Base-by-base conservation (phyloP, 805 yeast genomes). In the Metschnikowia anglica region DNA sequence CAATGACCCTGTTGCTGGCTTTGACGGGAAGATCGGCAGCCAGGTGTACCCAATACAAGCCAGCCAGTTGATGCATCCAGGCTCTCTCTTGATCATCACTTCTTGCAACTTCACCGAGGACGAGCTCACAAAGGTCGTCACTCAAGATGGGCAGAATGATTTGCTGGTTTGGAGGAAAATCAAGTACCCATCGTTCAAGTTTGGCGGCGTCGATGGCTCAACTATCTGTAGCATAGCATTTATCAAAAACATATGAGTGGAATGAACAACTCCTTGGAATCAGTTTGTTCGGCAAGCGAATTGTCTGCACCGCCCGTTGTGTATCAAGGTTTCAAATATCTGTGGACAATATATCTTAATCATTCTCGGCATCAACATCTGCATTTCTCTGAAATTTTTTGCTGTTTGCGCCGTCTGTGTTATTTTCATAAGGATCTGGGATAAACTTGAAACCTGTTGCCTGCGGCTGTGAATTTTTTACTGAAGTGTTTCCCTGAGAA, bases 21-120 rank as follows among this genome's bases (percentile, higher is more conserved):
- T 76, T 45, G 73, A 64, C 7, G 72, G 69, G 6, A 66, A 70
- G 44, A 72, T 76, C 13, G 74, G 77, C 6, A 59, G 76, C 44
- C 80, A 83, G 20, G 67, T 79, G 12, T 91, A 93, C 55, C 80
- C 89, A 0, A 49, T 52, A 0, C 81, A 78, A 26, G 81, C 88
- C 16, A 68, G 70, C 34, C 73, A 74, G 42, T 52, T 87, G 39
- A 65, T 93, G 63, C 72, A 73, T 32, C 49, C 61, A 11, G 74
- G 70, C n/a, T 76, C 91, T 0, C 61, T 83, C 5, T 62, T 93
- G 26, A 61, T 85, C 37, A 82, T 93, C 29, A 93, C 99, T 0
- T 86, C 96, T 19, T 93, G 99, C 63, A 93, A 93, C 62, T 93
- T 93, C 62, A 91, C 98, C 1, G 85, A 86, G 55, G 65, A 69